Evolutionary conservation across 2,329 filamentous ascomycete species (phyloP).

Genomic region (Thermothelomyces thermophilus): DNA sequence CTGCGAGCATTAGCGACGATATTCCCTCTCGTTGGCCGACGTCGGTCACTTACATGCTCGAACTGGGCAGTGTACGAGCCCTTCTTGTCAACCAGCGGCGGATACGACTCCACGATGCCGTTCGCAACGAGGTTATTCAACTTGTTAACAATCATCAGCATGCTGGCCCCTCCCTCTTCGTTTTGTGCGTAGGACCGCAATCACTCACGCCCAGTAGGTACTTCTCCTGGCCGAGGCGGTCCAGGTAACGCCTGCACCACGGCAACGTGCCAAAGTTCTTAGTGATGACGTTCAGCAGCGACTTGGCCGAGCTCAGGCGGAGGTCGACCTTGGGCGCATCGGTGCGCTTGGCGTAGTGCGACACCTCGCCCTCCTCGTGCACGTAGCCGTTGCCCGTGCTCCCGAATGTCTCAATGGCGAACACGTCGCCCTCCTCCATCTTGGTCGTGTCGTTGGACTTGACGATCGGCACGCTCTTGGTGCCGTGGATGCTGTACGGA

Average conservation of each 20-base stretch:
- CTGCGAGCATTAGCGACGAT: conserved; percentile 36
- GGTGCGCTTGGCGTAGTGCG: conserved; percentile 72
- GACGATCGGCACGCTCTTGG: conserved; percentile 89
- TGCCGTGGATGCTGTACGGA: conserved; percentile 84
- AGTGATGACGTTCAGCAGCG: conserved; percentile 79
- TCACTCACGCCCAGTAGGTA: conserved; percentile 74
- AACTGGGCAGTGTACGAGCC: conserved; percentile 92
- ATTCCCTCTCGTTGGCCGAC: neutral
- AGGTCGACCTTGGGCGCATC: conserved; percentile 72
- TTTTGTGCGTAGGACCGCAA: neutral
- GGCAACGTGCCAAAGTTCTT: conserved; percentile 94
- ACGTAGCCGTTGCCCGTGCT: conserved; percentile 88
- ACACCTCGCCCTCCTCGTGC: conserved; percentile 80
- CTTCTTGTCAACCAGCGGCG: conserved; percentile 84
- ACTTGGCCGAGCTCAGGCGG: conserved; percentile 74
- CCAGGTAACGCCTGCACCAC: conserved; percentile 84
- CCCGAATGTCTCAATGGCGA: conserved; percentile 93
- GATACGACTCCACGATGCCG: conserved; percentile 85
- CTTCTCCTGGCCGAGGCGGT: conserved; percentile 89
- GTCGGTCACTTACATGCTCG: conserved; percentile 71
- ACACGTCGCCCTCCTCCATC: conserved; percentile 96
- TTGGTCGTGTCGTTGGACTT: conserved; percentile 83
- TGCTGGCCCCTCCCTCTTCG: too few relatives aligned
- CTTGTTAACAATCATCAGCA: conserved; percentile 38
- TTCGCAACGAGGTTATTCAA: conserved; percentile 78